A percentile compares a stretch with the other conserved stretches of the same genome.
These are phyloP conservation scores for Aureobasidium sp. DNA, from an alignment of 2,329 filamentous ascomycete genomes.

Conservation along the genomic window DNA sequence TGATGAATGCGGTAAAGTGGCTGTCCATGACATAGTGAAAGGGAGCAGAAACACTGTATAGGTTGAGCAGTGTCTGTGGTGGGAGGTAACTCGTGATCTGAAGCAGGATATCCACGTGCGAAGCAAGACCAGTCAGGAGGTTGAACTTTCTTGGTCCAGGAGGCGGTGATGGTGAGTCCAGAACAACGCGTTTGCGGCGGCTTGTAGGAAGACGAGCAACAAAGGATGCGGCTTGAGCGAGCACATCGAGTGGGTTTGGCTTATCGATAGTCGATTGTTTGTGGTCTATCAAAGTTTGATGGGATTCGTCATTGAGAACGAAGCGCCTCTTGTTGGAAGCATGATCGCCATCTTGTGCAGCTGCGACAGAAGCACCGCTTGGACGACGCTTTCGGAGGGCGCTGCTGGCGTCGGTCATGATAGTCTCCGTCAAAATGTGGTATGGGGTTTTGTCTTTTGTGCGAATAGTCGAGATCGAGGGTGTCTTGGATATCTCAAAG, in stretches of 20 bases:
- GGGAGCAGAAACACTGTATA: slow-evolving; percentile 56
- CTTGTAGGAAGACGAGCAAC: neutral
- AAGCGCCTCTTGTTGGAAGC: neutral
- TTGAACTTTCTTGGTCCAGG: slow-evolving; percentile 19
- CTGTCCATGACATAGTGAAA: slow-evolving; percentile 55
- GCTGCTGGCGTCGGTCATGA: neutral
- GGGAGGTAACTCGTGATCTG: slow-evolving; percentile 47
- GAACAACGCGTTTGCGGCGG: neutral
- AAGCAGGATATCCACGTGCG: slow-evolving; percentile 43
- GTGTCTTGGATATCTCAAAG: neutral
- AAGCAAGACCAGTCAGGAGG: slow-evolving; percentile 26
- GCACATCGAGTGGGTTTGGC: neutral
- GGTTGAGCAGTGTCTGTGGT: slow-evolving; percentile 49
- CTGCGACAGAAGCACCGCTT: neutral
- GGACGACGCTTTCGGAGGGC: neutral
- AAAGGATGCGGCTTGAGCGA: neutral
- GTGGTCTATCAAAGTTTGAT: neutral
- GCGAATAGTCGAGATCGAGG: neutral
- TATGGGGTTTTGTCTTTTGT: neutral
- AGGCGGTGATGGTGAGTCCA: neutral
- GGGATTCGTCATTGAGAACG: neutral
- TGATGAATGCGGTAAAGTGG: slow-evolving; percentile 51
- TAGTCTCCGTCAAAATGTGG: neutral
- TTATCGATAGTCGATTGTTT: neutral
- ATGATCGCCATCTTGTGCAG: neutral